Evolutionary conservation across 345 rosid genomes (phyloP).

Genomic region (Litchi chinensis): DNA sequence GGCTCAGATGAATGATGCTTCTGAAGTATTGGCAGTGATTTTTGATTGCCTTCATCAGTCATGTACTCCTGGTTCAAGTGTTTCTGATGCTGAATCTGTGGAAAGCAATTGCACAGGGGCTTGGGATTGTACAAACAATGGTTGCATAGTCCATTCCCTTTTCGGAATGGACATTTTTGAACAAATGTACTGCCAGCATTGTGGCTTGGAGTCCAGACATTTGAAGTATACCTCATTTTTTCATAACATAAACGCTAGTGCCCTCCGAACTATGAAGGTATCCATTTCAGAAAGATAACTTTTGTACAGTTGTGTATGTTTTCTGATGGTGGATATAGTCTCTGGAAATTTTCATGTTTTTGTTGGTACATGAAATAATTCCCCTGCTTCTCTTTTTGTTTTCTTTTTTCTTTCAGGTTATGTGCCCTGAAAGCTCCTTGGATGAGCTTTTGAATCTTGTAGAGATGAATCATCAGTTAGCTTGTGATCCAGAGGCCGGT

Average conservation of each 20-base stretch:
- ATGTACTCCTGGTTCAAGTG: conserved; percentile 55
- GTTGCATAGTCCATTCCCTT: conserved; percentile 82
- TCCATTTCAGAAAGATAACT: conserved; percentile 9
- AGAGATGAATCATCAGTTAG: conserved; percentile 88
- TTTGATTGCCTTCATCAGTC: conserved; percentile 93
- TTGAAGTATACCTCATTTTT: conserved; percentile 89
- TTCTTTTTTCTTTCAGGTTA: conserved; percentile 48
- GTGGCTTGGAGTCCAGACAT: conserved; percentile 86
- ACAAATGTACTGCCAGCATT: conserved; percentile 74
- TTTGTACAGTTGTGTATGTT: background rate
- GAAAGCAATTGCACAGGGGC: conserved; percentile 63
- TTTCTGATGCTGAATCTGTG: conserved; percentile 64
- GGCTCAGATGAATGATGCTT: conserved; percentile 99
- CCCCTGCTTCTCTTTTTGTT: conserved; percentile 13
- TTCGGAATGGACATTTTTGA: conserved; percentile 93
- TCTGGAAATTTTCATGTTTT: background rate
- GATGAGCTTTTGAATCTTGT: conserved; percentile 76
- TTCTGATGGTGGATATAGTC: background rate
- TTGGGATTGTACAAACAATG: conserved; percentile 76
- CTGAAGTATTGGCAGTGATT: conserved; percentile 88
- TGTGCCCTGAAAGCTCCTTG: conserved; percentile 72
- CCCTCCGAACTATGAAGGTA: conserved; percentile 91
- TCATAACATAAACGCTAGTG: conserved; percentile 91
- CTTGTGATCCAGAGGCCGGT: conserved; percentile 81
- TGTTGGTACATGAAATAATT: background rate